Evolutionary conservation across 2,329 filamentous ascomycete genomes (phyloP), one percentile per base, ranked within the genome.

Genomic region (Curvularia verruculosa): DNA sequence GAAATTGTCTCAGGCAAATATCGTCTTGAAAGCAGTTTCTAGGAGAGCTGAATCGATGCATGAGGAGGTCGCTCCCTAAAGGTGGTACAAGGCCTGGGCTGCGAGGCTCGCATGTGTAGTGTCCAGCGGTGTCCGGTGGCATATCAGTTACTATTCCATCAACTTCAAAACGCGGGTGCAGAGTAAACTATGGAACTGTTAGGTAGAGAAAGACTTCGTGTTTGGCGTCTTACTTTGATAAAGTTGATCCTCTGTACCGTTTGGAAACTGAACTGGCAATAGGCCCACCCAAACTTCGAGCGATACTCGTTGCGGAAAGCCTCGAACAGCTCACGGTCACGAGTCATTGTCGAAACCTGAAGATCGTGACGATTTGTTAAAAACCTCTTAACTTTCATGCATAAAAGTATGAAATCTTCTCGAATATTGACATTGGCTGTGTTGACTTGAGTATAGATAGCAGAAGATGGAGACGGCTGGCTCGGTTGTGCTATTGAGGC

Each of bases 351-450:
- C 3, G 34, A 21, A 8, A 54, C 15, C n/a, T 9, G 23, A 9
- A 54, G 24, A 21, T 54, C 51, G 9, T 48, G 24, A 15, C 51
- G 51, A 6, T 10, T 19, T 10, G 31, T 47, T 9, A 54, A 15
- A 15, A 19, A 48, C 8, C 21, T 41, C 15, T 54, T 39, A 13
- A 40, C 26, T 7, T 24, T 37, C 7, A 40, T 24, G 15, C 51
- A 54, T 13, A 54, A 37, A 1, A 54, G 51, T 5, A 54, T 48
- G n/a, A 40, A 54, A n/a, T 54, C 44, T 26, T 46, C 28, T 18
- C 28, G 50, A n/a, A 37, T 46, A 28, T 28, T 19, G 15, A 46
- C 34, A 28, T 5, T 24, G 0, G 29, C n/a, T 3, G 12, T 23
- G 13, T 43, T 52, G 8, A 19, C 49, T 34, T 7, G 12, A 34